These are phyloP conservation scores for Periconia sp. DNA, from an alignment of 2,329 filamentous ascomycete species.

Conservation along the genomic window DNA sequence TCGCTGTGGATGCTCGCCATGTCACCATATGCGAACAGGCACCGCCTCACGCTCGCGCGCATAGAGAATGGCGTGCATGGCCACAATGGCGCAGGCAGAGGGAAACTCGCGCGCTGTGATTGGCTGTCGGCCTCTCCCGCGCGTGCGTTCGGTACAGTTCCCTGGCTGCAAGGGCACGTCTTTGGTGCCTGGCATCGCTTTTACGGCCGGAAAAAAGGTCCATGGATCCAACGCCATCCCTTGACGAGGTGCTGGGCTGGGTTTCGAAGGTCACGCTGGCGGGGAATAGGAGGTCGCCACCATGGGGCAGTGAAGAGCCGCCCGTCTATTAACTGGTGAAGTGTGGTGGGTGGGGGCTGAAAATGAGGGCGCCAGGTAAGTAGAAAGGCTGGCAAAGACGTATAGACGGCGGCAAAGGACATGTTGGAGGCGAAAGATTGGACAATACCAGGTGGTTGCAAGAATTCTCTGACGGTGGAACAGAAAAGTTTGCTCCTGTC, in stretches of 20 bases:
- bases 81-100: conserved; percentile 6
- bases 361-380: conserved; percentile 1
- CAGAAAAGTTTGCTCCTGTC: not conserved
- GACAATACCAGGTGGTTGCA: not conserved
- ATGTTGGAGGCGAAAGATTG: not conserved
- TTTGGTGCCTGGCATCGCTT: conserved; percentile 5
- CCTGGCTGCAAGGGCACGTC: not conserved
- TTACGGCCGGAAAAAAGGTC: not conserved
- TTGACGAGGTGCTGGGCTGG: conserved; percentile 1
- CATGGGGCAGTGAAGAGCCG: conserved; percentile 7
- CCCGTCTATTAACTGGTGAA: not conserved
- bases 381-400: not conserved
- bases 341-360: conserved; percentile 2
- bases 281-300: conserved; percentile 8
- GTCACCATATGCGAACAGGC: not conserved
- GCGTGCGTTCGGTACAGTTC: not conserved
- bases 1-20: not conserved
- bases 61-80: not conserved
- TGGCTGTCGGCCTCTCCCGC: conserved; percentile 5
- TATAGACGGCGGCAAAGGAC: not conserved
- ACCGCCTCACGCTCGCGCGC: not conserved
- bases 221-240: not conserved
- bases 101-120: not conserved
- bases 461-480: too few species aligned
- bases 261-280: conserved; percentile 5